These are phyloP conservation scores for Chrysanthemum lavandulifolium DNA, from an alignment of 129 eudicot genomes.

Conservation along the genomic window DNA sequence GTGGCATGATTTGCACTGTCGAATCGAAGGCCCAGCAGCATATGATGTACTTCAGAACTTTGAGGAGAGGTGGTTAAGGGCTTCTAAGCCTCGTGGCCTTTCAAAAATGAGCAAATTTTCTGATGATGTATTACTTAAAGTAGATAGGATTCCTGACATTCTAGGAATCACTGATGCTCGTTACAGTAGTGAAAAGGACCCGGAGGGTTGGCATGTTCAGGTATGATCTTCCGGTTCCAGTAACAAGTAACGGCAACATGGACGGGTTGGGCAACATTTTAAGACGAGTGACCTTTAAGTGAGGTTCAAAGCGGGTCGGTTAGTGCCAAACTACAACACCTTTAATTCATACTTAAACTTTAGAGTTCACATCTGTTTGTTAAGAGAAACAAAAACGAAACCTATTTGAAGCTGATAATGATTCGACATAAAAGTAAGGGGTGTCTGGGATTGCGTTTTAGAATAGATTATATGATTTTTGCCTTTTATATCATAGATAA, in stretches of 20 bases:
- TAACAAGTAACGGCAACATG: no score
- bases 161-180: slow-evolving; percentile 38
- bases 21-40: slow-evolving; percentile 9
- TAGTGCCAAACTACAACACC: no score
- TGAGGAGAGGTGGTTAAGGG: slow-evolving; percentile 13
- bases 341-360: not conserved
- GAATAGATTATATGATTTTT: no score
- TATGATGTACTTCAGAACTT: slow-evolving; percentile 12
- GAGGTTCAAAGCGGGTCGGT: no score
- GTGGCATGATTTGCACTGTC: slow-evolving; percentile 84
- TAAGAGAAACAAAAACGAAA: not conserved
- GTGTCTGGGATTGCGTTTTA: no score
- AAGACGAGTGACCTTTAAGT: no score
- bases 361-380: not conserved
- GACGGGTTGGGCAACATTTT: no score
- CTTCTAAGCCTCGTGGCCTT: slow-evolving; percentile 15
- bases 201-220: slow-evolving; percentile 74
- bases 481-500: no score
- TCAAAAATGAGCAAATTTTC: slow-evolving; percentile 12
- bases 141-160: slow-evolving; percentile 52
- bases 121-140: slow-evolving; percentile 54
- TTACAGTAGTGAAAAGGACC: slow-evolving; percentile 29
- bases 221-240: slow-evolving; percentile 18
- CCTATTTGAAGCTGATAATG: not conserved
- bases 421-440: not conserved